phyloP scores from a whole-genome alignment of 1,284 basidiomycete species.

The Ganoderma sinense region DNA sequence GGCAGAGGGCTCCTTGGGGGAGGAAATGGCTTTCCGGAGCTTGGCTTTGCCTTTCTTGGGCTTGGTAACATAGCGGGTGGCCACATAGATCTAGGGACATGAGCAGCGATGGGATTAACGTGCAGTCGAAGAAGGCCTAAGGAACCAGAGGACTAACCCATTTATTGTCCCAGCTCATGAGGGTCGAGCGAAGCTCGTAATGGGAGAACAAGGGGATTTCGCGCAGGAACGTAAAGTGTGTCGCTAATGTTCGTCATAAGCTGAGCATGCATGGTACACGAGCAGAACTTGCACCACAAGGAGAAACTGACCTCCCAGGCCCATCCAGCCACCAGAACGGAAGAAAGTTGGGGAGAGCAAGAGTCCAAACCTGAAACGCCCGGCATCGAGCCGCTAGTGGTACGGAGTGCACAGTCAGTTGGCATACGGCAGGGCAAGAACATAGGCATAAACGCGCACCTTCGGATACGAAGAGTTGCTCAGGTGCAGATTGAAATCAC shows the following conservation, averaged over 20 bases:
- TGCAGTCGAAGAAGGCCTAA: neutral
- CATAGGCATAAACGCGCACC: slow-evolving; percentile 42
- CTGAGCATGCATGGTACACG: neutral
- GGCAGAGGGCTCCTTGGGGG: slow-evolving; percentile 28
- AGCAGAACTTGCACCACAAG: neutral
- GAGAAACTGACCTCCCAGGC: slow-evolving; percentile 64
- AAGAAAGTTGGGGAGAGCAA: slow-evolving; percentile 69
- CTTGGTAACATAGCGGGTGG: slow-evolving; percentile 73
- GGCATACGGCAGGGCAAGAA: neutral
- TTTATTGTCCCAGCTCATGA: slow-evolving; percentile 85
- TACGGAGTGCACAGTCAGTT: slow-evolving; percentile 13
- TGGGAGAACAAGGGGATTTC: slow-evolving; percentile 79
- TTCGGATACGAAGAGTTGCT: slow-evolving; percentile 84
- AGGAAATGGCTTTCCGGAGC: slow-evolving; percentile 18
- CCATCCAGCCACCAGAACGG: slow-evolving; percentile 70
- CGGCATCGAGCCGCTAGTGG: slow-evolving; percentile 55
- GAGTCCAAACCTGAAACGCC: slow-evolving; percentile 56
- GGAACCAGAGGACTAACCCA: slow-evolving; percentile 63
- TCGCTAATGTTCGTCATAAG: slow-evolving; percentile 48
- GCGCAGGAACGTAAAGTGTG: slow-evolving; percentile 77
- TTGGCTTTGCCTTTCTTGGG: slow-evolving; percentile 48
- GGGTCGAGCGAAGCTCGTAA: slow-evolving; percentile 75
- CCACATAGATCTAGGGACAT: slow-evolving; percentile 62
- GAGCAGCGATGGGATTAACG: neutral
- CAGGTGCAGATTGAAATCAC: slow-evolving; percentile 75